phyloP scores from a whole-genome alignment of 2,329 filamentous ascomycete genomes.

The Monosporascus sp. region DNA sequence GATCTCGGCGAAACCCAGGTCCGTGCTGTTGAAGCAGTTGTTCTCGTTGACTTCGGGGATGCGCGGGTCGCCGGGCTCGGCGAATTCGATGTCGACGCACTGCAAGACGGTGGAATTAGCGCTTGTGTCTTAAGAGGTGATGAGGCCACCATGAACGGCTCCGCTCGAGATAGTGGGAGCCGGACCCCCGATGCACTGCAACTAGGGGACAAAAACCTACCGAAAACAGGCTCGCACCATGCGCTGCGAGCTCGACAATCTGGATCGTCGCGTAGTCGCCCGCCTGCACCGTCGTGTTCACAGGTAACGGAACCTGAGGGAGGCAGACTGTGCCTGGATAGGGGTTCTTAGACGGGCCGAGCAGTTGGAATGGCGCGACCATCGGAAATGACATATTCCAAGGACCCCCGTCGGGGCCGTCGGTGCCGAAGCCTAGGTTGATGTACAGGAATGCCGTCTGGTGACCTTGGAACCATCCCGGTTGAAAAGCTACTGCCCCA shows the following conservation, averaged over 20 bases:
- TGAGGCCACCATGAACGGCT: too few species aligned
- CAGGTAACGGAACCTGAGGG: constrained; percentile 80
- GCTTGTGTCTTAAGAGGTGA: too few species aligned
- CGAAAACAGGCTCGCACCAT: constrained; percentile 67
- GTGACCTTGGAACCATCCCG: constrained; percentile 94
- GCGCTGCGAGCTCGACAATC: constrained; percentile 64
- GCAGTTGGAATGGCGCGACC: constrained; percentile 73
- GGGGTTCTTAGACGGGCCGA: constrained; percentile 74
- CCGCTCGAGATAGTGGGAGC: too few species aligned
- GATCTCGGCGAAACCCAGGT: constrained; percentile 66
- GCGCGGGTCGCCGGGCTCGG: constrained; percentile 62
- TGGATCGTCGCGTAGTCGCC: constrained; percentile 84
- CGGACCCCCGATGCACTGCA: too few species aligned
- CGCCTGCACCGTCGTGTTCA: constrained; percentile 61
- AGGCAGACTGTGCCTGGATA: constrained; percentile 87
- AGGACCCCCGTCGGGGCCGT: constrained; percentile 59
- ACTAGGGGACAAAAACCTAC: constrained; percentile 37
- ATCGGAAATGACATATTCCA: constrained; percentile 84
- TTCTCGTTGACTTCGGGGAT: constrained; percentile 68
- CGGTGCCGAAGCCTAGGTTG: constrained; percentile 80
- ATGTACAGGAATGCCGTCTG: constrained; percentile 77
- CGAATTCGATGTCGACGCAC: constrained; percentile 95
- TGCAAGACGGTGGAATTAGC: constrained; percentile 29
- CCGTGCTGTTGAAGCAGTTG: constrained; percentile 85
- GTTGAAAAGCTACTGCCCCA: constrained; percentile 84